A percentile compares a stretch with the other conserved stretches of the same genome.
Evolutionary conservation across 495 filamentous ascomycete genomes (phyloP).

Genomic region (Hypoxylon fuscum): DNA sequence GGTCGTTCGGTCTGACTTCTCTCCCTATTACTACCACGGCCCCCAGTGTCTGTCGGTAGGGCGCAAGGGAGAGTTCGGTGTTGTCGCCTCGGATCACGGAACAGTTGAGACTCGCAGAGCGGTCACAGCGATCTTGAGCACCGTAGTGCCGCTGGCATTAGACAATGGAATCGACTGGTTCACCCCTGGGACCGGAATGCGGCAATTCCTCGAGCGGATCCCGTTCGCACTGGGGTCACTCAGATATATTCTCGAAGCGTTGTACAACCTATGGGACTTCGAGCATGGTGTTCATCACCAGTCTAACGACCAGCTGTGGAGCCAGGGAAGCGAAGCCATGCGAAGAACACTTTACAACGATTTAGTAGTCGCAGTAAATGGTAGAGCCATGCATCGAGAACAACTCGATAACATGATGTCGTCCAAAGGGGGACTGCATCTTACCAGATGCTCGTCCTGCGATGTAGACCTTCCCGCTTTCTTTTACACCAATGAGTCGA

Average conservation of each 20-base stretch:
- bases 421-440: background rate
- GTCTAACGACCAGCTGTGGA: background rate
- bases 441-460: slow-evolving; percentile 18
- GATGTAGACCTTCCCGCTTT: slow-evolving; percentile 6
- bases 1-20: slow-evolving; percentile 25
- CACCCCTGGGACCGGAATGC: slow-evolving; percentile 34
- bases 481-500: slow-evolving; percentile 16
- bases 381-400: slow-evolving; percentile 4
- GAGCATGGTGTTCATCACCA: slow-evolving; percentile 1
- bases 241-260: slow-evolving; percentile 17
- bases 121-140: slow-evolving; percentile 9
- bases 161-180: slow-evolving; percentile 30
- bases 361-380: slow-evolving; percentile 27
- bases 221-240: slow-evolving; percentile 26
- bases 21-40: slow-evolving; percentile 34
- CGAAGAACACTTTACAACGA: slow-evolving; percentile 20
- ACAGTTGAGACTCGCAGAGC: slow-evolving; percentile 14
- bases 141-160: slow-evolving; percentile 7
- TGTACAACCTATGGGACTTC: slow-evolving; percentile 22
- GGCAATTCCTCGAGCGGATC: slow-evolving; percentile 35
- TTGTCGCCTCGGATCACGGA: slow-evolving; percentile 25
- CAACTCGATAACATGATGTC: background rate
- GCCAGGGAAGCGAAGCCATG: slow-evolving; percentile 16
- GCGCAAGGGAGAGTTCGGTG: slow-evolving; percentile 29
- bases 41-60: background rate